A percentile compares a stretch with the other conserved stretches of the same genome.
Conservation (phyloP, 192 early-diverging fungal species). For the Mortierella alpina region DNA sequence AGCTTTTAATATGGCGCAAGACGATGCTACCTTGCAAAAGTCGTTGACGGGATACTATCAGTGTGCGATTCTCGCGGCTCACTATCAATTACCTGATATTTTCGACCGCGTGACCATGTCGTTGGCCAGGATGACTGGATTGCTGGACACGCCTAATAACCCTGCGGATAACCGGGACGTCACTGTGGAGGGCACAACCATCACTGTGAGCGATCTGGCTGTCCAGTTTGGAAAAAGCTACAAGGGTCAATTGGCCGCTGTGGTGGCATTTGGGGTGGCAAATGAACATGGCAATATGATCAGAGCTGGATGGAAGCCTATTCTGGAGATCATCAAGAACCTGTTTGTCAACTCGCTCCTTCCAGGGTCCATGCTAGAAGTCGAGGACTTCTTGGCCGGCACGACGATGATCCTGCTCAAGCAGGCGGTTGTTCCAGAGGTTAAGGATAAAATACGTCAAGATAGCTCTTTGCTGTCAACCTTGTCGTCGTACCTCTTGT, state of each 20-base stretch:
- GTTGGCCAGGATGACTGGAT: slow-evolving; percentile 79
- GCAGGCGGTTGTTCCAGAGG: slow-evolving; percentile 43
- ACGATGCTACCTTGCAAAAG: slow-evolving; percentile 81
- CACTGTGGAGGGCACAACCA: slow-evolving; percentile 55
- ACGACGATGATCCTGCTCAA: slow-evolving; percentile 75
- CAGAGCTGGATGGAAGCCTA: slow-evolving; percentile 75
- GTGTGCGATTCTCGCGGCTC: slow-evolving; percentile 76
- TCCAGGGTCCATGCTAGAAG: slow-evolving; percentile 71
- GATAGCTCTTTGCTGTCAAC: slow-evolving; percentile 82
- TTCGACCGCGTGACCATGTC: slow-evolving; percentile 84
- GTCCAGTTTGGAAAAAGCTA: slow-evolving; percentile 92
- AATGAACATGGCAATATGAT: slow-evolving; percentile 76
- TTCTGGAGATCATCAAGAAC: slow-evolving; percentile 79
- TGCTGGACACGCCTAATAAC: slow-evolving; percentile 65
- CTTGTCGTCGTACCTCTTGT: slow-evolving; percentile 79
- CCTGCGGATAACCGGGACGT: slow-evolving; percentile 62
- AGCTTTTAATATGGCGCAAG: slow-evolving; percentile 87
- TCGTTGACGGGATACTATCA: slow-evolving; percentile 83
- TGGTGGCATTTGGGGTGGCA: slow-evolving; percentile 85
- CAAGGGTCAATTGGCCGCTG: slow-evolving; percentile 89
- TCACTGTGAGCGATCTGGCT: slow-evolving; percentile 70
- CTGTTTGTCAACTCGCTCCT: slow-evolving; percentile 83
- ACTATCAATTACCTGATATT: slow-evolving; percentile 78
- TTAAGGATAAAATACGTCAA: slow-evolving; percentile 56
- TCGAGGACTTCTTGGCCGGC: slow-evolving; percentile 80